Base-by-base conservation (phyloP, 352 stramenopile species). In the Elongisporangium prolatum region DNA sequence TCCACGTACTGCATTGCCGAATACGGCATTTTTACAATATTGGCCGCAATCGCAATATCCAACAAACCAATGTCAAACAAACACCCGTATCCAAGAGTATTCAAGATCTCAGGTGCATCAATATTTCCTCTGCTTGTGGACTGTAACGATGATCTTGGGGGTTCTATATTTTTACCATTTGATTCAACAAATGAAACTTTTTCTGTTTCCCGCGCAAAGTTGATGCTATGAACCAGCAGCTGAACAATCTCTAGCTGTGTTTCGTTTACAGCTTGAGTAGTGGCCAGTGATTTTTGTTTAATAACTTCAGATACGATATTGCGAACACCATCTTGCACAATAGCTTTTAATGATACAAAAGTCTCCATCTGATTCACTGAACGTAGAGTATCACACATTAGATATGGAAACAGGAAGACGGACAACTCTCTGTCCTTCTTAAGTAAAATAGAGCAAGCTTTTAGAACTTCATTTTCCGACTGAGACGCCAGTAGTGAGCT, bases 1-100 rank as follows among this genome's bases (percentile, higher is more conserved):
- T 96, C 86, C n/a, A 91, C 79, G 55, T 89, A 96, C 54, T 96
- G 86, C 80, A 96, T 93, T 1, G 86, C 84, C 18, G 85, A 92
- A 51, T 91, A 96, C 8, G 86, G 86, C 83, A 96, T 93, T 50
- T 95, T 88, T 4, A 87, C 81, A 9, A 60, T 60, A 16, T 93
- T 69, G 4, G 86, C 79, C 18, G 85, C 77, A 21, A 67, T 69
- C 4, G 86, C 86, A 49, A 96, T 56, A 25, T 84, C 60, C 16
- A 94, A 65, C 21, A 90, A 67, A 49, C 89, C 68, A 5, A 88
- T 64, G 22, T 91, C 72, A 21, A 91, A 50, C 28, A 88, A 56
- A 21, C 80, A 91, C 11, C 61, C 68, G 57, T 93, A 93, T 1
- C 73, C 67, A 20, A 64, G 47, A 34, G 68, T 57, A 57, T 78